phyloP scores from a whole-genome alignment of 2,329 filamentous ascomycete genomes.

The Podosphaera leucotricha region DNA sequence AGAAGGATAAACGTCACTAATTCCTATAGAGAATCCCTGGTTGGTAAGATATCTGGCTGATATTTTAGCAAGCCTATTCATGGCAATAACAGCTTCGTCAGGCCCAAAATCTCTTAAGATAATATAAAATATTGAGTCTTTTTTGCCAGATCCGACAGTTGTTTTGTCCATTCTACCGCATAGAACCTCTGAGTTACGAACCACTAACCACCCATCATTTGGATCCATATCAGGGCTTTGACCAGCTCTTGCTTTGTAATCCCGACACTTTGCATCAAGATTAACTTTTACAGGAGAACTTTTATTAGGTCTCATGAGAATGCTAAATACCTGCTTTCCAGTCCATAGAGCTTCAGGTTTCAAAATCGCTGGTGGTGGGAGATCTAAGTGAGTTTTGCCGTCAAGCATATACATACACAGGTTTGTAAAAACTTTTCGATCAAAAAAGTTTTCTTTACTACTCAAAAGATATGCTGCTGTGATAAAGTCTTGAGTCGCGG shows the following conservation, averaged over 20 bases:
- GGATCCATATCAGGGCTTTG: conserved; percentile 49
- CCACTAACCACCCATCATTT: conserved; percentile 75
- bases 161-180: conserved; percentile 96
- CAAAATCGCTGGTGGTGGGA: conserved; percentile 67
- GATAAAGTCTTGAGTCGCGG: conserved; percentile 98
- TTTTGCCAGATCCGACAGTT: conserved; percentile 91
- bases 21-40: conserved; percentile 85
- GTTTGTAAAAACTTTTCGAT: conserved; percentile 68
- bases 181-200: conserved; percentile 94
- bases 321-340: conserved; percentile 86
- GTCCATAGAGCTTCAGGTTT: conserved; percentile 84
- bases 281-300: conserved; percentile 68
- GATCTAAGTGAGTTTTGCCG: conserved; percentile 49
- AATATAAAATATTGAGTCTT: conserved; percentile 92
- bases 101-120: conserved; percentile 88
- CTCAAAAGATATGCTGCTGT: conserved; percentile 81
- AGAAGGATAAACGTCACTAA: conserved; percentile 80
- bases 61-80: conserved; percentile 82
- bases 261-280: conserved; percentile 74
- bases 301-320: conserved; percentile 74
- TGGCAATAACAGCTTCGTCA: conserved; percentile 65
- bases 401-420: conserved; percentile 90
- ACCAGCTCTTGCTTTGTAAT: conserved; percentile 41
- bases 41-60: conserved; percentile 76
- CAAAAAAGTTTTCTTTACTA: conserved; percentile 81